phyloP scores from a whole-genome alignment of 768 basidiomycete species.

The Boletus sp. region DNA sequence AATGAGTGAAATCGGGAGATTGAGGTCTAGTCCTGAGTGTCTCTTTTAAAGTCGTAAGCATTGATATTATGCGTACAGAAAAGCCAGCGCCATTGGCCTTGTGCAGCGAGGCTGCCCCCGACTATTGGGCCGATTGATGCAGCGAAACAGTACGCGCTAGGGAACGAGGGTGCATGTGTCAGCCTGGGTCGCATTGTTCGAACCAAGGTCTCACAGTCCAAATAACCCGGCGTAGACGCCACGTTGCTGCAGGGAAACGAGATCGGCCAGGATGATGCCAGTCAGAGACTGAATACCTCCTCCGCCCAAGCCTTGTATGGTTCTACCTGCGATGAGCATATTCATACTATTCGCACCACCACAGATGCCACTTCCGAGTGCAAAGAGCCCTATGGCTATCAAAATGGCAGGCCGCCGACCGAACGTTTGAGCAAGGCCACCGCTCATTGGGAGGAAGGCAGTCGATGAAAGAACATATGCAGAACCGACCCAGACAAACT shows the following conservation, averaged over 20 bases:
- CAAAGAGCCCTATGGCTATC: conserved; percentile 25
- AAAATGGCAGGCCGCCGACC: conserved; percentile 32
- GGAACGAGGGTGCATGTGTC: not conserved
- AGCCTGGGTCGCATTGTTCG: not conserved
- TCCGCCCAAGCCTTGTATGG: conserved; percentile 36
- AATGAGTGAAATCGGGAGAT: conserved; percentile 36
- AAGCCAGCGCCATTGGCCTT: conserved; percentile 41
- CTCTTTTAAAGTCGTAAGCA: not conserved
- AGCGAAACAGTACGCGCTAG: conserved; percentile 36
- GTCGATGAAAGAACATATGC: conserved; percentile 38
- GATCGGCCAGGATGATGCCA: conserved; percentile 42
- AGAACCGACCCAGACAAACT: conserved; percentile 39
- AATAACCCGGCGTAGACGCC: conserved; percentile 35
- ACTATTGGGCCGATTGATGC: conserved; percentile 34
- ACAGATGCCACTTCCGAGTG: conserved; percentile 37
- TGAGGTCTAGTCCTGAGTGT: conserved; percentile 33
- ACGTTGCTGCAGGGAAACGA: conserved; percentile 43
- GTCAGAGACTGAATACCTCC: conserved; percentile 36
- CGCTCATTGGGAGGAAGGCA: conserved; percentile 38
- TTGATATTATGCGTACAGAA: conserved; percentile 33
- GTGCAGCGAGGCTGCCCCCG: conserved; percentile 35
- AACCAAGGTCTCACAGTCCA: conserved; percentile 10
- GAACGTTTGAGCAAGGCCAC: conserved; percentile 31
- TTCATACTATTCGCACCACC: conserved; percentile 26
- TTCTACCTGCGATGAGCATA: conserved; percentile 24